phyloP scores from a whole-genome alignment of 169 alveolate genomes.

The Plasmodium billcollinsi region DNA sequence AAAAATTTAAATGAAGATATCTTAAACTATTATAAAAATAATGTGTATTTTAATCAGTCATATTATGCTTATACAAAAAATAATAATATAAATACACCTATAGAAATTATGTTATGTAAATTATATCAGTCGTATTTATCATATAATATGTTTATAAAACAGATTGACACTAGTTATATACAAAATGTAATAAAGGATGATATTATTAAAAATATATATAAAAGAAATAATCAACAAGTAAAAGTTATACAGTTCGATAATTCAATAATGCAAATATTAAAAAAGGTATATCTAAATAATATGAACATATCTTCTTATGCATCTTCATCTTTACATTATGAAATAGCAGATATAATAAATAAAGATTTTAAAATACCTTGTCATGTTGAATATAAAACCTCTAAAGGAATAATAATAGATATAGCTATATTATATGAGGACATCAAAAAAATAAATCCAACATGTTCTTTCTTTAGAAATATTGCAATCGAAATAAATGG shows the following conservation, averaged over 20 bases:
- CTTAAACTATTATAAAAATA: constrained; percentile 41
- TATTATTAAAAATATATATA: background rate
- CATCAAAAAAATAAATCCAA: constrained; percentile 11
- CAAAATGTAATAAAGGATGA: background rate
- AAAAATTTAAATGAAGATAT: constrained; percentile 40
- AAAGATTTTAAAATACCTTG: constrained; percentile 74
- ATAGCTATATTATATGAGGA: constrained; percentile 68
- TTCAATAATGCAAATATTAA: constrained; percentile 15
- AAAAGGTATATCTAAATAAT: constrained; percentile 38
- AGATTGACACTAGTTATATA: background rate
- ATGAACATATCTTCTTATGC: constrained; percentile 42
- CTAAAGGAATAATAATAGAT: constrained; percentile 47
- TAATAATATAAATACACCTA: constrained; percentile 59
- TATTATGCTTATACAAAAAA: constrained; percentile 74
- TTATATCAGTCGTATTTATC: constrained; percentile 62
- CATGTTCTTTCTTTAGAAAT: constrained; percentile 11
- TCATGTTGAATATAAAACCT: constrained; percentile 57
- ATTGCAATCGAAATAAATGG: constrained; percentile 76
- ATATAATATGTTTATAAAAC: constrained; percentile 5
- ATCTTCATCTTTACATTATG: constrained; percentile 70
- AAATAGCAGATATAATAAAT: constrained; percentile 64
- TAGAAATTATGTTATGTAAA: constrained; percentile 65
- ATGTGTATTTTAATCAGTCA: constrained; percentile 51
- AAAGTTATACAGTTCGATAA: constrained; percentile 11
- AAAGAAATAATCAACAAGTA: constrained; percentile 22